Evolutionary conservation across 352 stramenopile species (phyloP).

Genomic region (Blastocystis sp.): DNA sequence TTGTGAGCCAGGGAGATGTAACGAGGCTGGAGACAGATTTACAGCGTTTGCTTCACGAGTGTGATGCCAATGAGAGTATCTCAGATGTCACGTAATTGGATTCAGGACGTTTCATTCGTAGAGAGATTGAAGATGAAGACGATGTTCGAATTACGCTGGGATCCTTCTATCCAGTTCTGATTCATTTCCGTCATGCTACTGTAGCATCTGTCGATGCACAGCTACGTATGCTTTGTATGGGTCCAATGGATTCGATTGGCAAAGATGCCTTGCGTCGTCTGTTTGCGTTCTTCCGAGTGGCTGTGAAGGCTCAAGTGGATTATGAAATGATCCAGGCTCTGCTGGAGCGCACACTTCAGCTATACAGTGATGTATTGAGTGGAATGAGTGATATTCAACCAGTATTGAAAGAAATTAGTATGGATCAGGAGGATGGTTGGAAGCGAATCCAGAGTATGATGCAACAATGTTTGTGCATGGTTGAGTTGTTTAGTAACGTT

Average conservation of each 20-base stretch:
- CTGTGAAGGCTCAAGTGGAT: constrained; percentile 11
- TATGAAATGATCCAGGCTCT: constrained; percentile 60
- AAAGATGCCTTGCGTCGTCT: constrained; percentile 1
- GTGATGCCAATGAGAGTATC: not conserved
- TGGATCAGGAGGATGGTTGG: constrained; percentile 29
- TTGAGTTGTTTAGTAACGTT: constrained; percentile 61
- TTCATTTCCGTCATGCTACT: not conserved
- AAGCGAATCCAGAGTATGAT: constrained; percentile 53
- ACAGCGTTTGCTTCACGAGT: not conserved
- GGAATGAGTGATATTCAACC: constrained; percentile 28
- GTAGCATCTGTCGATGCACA: constrained; percentile 22
- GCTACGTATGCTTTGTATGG: constrained; percentile 49
- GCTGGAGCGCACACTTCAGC: constrained; percentile 33
- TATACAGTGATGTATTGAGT: constrained; percentile 12
- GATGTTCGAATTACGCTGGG: not conserved
- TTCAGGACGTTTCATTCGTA: not conserved
- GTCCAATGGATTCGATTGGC: constrained; percentile 18
- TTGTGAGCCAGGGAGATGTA: constrained; percentile 9
- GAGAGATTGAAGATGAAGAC: constrained; percentile 25
- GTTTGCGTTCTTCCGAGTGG: constrained; percentile 16
- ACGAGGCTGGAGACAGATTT: not conserved
- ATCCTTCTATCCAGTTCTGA: constrained; percentile 15
- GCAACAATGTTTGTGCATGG: constrained; percentile 51
- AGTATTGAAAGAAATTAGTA: constrained; percentile 19
- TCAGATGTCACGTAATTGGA: not conserved